Conservation (phyloP, 139 green algal species). For the Haematococcus lacustris region DNA sequence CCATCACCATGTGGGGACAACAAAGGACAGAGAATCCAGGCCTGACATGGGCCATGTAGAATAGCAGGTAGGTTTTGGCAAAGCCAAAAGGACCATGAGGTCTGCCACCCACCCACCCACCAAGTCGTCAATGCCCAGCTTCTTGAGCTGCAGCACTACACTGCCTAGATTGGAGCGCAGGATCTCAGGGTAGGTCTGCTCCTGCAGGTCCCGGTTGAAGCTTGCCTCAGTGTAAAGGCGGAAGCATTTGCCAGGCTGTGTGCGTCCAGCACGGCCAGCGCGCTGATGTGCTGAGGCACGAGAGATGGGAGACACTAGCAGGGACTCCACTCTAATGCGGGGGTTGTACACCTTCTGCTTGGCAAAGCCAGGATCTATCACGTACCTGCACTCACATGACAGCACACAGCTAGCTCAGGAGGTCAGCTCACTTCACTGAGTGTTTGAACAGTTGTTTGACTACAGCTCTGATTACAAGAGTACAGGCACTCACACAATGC, state of each 20-base stretch:
- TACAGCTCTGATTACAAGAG: too few species aligned
- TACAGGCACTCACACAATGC: too few species aligned
- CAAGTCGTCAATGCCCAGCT: conserved; percentile 98
- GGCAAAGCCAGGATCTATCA: conserved; percentile 91
- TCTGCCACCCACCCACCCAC: conserved; percentile 62
- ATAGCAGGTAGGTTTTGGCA: too few species aligned
- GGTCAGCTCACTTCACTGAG: too few species aligned
- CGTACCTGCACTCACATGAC: too few species aligned
- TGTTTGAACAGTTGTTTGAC: too few species aligned
- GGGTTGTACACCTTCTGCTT: conserved; percentile 99
- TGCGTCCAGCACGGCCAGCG: conserved; percentile 89
- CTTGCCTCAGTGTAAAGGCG: conserved; percentile 91
- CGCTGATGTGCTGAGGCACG: conserved; percentile 91
- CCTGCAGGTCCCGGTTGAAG: conserved; percentile 96
- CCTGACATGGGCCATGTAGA: too few species aligned
- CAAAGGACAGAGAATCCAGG: too few species aligned
- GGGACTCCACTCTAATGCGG: conserved; percentile 88
- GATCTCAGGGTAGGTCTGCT: conserved; percentile 99
- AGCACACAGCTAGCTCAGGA: too few species aligned
- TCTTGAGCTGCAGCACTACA: conserved; percentile 98
- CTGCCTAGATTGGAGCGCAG: conserved; percentile 93
- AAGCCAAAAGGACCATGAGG: too few species aligned
- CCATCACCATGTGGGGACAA: too few species aligned
- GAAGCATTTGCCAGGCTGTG: conserved; percentile 96
- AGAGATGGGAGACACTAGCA: conserved; percentile 97